These are phyloP conservation scores for Trichoderma koningii DNA, from an alignment of 2,329 filamentous ascomycete species.

Conservation along the genomic window DNA sequence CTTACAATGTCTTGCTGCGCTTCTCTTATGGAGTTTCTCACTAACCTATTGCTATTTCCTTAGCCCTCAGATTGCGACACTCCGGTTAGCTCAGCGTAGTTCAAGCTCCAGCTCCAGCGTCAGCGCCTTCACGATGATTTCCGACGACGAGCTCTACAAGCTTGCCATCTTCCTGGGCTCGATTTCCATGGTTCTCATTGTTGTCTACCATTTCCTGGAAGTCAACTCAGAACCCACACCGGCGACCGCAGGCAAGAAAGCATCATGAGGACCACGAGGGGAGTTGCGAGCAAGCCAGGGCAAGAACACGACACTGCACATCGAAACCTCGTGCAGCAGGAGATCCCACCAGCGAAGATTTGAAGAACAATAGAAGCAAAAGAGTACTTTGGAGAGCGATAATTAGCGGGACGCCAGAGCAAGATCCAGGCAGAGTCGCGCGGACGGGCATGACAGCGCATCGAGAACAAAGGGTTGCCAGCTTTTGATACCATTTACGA, in stretches of 20 bases:
- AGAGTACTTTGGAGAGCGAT: not conserved
- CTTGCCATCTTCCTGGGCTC: slow-evolving; percentile 92
- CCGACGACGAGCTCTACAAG: slow-evolving; percentile 86
- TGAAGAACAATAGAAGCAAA: not conserved
- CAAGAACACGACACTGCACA: not conserved
- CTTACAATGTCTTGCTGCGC: not conserved
- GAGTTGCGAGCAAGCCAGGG: not conserved
- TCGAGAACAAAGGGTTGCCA: slow-evolving; percentile 6
- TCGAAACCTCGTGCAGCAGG: not conserved
- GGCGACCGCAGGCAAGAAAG: slow-evolving; percentile 22
- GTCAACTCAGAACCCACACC: slow-evolving; percentile 64
- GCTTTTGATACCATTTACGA: slow-evolving; percentile 13
- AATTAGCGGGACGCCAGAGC: not conserved
- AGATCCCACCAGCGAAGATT: not conserved
- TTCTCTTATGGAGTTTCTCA: not conserved
- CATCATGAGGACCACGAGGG: slow-evolving; percentile 25
- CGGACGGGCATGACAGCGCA: not conserved
- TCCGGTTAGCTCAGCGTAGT: slow-evolving; percentile 10
- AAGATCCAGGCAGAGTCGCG: not conserved
- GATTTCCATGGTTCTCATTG: slow-evolving; percentile 85
- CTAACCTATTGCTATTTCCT: slow-evolving; percentile 12
- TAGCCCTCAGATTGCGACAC: slow-evolving; percentile 13
- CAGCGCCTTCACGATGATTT: slow-evolving; percentile 72
- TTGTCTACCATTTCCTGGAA: slow-evolving; percentile 95
- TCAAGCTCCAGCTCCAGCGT: slow-evolving; percentile 3